Evolutionary conservation across 495 filamentous ascomycete genomes (phyloP), one percentile per base, ranked within the genome.

Genomic region (Aspergillus diversus): DNA sequence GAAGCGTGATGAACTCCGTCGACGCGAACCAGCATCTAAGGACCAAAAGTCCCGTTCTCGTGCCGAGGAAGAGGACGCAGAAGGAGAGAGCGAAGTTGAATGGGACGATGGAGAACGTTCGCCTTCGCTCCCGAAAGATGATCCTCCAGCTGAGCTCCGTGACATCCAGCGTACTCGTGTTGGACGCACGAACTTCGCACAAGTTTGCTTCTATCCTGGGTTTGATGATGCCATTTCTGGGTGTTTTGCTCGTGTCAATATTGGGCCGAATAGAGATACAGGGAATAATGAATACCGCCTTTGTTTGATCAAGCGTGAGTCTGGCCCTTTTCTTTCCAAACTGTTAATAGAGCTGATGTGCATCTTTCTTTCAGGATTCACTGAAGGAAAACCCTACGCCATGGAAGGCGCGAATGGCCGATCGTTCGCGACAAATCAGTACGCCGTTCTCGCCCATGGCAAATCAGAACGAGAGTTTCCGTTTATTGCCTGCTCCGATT

Each of bases 171-270:
- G 90, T 52, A 83, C 91, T 61, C 87, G 91, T 60, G 81, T 99
- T 61, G 91, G 93, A 21, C 85, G 96, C 37, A 86, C 79, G 63
- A 89, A 90, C 66, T 93, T 98, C 66, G 88, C 87, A 5, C 85
- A 91, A 69, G 88, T 96, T 47, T 96, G 91, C 79, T 97, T 95
- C 79, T 91, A 91, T 63, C 95, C 95, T 21, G 89, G 88, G 11
- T 97, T 99, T 59, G 89, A 93, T 16, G 83, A 92, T 35, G 84
- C 88, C 33, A 88, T 97, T 60, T 85, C 82, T 42, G 85, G 86
- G 52, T 95, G 92, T 75, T 97, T 89, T 73, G 87, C 85, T 32
- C 90, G 95, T 55, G 84, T 97, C 71, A 91, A 86, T 61, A 83
- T 96, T 65, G 92, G 92, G 27, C 79, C 86, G 15, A 87, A 93